Percentiles rank a stretch among this genome's conserved stretches.
These are phyloP conservation scores for Oryza australiensis DNA, from an alignment of 176 grass and related monocot species.

Conservation along the genomic window DNA sequence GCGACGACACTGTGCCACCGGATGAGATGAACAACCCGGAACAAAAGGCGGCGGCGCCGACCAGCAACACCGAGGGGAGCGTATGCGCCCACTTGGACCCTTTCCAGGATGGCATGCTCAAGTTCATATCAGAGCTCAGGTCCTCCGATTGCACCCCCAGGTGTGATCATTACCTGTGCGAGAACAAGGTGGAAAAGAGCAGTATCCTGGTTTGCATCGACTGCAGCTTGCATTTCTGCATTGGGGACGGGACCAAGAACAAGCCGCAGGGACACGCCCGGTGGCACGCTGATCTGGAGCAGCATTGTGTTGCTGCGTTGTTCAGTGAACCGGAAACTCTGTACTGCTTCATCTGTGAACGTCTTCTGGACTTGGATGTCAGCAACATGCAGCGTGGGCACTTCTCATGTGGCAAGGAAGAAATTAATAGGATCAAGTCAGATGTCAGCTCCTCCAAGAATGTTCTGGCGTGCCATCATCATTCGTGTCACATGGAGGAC, in stretches of 20 bases:
- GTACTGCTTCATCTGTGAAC: neutral
- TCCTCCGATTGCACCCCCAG: neutral
- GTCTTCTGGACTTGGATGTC: neutral
- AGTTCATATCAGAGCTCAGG: constrained; percentile 31
- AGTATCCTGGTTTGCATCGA: constrained; percentile 65
- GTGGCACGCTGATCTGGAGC: constrained; percentile 47
- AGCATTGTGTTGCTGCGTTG: constrained; percentile 9
- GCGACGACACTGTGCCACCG: neutral
- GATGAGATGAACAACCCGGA: neutral
- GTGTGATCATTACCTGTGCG: constrained; percentile 41
- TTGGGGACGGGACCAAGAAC: neutral
- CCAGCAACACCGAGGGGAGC: constrained; percentile 12
- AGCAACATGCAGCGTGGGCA: constrained; percentile 30
- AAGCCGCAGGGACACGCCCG: constrained; percentile 44
- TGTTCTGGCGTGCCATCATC: constrained; percentile 34
- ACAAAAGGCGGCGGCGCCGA: neutral
- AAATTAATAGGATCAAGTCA: constrained; percentile 29
- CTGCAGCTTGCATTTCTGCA: constrained; percentile 50
- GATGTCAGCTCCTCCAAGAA: neutral
- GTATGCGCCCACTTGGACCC: constrained; percentile 45
- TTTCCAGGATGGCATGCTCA: constrained; percentile 12
- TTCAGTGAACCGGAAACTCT: neutral
- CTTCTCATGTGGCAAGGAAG: constrained; percentile 19
- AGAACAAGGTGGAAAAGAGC: neutral
- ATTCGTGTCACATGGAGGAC: neutral